Base-by-base conservation (phyloP, 208 protist species). In the Kentomonas sorsogonicus region DNA sequence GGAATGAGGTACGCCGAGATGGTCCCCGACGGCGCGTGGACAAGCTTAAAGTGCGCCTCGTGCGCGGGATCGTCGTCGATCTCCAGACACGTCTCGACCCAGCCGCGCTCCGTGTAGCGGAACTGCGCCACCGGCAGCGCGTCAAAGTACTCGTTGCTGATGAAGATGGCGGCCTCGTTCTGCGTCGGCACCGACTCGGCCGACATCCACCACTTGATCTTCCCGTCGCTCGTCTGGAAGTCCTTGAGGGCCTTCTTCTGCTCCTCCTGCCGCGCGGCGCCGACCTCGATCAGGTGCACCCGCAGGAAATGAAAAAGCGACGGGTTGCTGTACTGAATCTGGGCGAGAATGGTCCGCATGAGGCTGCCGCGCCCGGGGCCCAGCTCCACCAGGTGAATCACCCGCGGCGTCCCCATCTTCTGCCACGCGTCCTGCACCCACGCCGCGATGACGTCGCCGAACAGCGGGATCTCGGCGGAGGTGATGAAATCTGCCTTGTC, bases 111-210 rank as follows among this genome's bases (percentile, higher is more conserved):
- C 22, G 88, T 96, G 63, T 78, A 92, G 57, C 88, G 83, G 56
- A 95, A 96, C 68, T 94, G 81, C n/a, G 89, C 88, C 20, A 96
- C 85, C n/a, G 90, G 86, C 44, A 96, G 72, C 9, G 86, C 90
- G 53, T 96, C 90, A 63, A 96, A 96, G 63, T 91, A 93, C 75
- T 96, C 90, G 36, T 96, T 94, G 2, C 78, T 76, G 50, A 94
- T 74, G 57, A 91, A 93, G 38, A 96, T 84, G 18, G 85, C 92
- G 18, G 90, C 87, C 67, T 92, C 85, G 15, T 90, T 53, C 13
- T 78, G 73, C 47, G 90, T 85, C 7, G 86, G 83, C 36, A 96
- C 71, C 27, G 80, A 87, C 67, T 93, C 85, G 26, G 92, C 59
- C 54, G 77, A 66, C 77, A 91, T 86, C 78, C 82, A 91, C 86